Base-by-base conservation (phyloP, 2,329 filamentous ascomycete genomes). In the Cladosporium sp. region DNA sequence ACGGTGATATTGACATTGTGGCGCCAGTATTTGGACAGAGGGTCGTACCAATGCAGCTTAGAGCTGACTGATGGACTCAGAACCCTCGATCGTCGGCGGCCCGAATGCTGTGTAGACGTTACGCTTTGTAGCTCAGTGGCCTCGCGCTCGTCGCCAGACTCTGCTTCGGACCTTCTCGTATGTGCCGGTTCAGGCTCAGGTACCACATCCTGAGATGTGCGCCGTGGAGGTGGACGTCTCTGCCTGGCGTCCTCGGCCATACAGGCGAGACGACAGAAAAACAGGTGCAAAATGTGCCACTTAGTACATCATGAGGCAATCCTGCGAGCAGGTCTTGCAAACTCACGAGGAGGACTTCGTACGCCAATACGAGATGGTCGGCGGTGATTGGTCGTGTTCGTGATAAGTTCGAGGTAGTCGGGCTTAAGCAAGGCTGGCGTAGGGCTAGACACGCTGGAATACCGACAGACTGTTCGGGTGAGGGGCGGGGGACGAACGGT, bases 1-100 rank as follows among this genome's bases (percentile, higher is more conserved):
- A 85, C 81, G 3, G 76, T 72, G 6, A 83, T 69, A 55, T 73
- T 76, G 51, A 85, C 69, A 60, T 84, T 75, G 25, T 74, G 72
- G 40, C 71, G 70, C 81, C 82, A 84, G 60, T 80, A 79, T 51
- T 66, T 74, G 28, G 66, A 65, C 17, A 76, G 50, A n/a, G 69
- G 65, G 52, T 72, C 66, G 55, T 72, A 73, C 74, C 75, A 77
- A n/a, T 66, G 65, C 55, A 63, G 2, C 47, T 62, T n/a, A 2
- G 40, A 12, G 15, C 45, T 52, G n/a, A 28, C 36, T 43, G 52
- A 45, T 25, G 40, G 36, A 43, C 20, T 51, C 34, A 54, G 58
- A 15, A 51, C 19, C 37, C 55, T 47, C 15, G 52, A 52, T 17
- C 9, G 47, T 25, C 47, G 36, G 17, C 19, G 45, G 20, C 11